Base-by-base conservation (phyloP, 371 early-diverging fungal genomes). In the Lichtheimia ornata region DNA sequence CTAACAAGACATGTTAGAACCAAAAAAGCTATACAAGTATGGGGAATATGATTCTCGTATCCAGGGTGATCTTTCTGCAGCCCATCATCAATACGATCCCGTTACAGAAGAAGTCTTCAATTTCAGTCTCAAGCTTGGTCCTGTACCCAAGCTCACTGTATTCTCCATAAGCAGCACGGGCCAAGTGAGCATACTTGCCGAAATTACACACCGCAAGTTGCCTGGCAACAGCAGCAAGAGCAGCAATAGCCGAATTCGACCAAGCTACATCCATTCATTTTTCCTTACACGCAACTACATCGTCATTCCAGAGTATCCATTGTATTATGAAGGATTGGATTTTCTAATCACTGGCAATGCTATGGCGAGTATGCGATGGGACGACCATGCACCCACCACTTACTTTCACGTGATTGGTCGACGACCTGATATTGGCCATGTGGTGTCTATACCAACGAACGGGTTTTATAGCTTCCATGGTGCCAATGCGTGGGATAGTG, bases 81-180 rank as follows among this genome's bases (percentile, higher is more conserved):
- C 88, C 5, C 85, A 85, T 61, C 85, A 84, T 41, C 79, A 80
- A 41, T 69, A 71, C 11, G 88, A 88, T 58, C 77, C 79, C 3
- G 65, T 64, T 5, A 84, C 84, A 3, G 68, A 72, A 50, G 84
- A 87, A 64, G 62, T 71, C 9, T 76, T 83, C 63, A 80, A 83
- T 42, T 76, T 81, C 62, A 61, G 71, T 1, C n/a, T 67, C 5
- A 35, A 55, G 6, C 15, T 66, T 13, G 58, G 51, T 2, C 50
- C 54, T 13, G 28, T 53, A 6, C 35, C 54, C 14, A 50, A 47
- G 17, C 7, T 64, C 7, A 57, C 28, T 20, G 66, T 66, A 3
- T 66, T 66, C 30, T 40, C 49, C 9, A 54, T 66, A n/a, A 55
- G 17, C 11, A 20, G 44, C 2, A 47, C 53, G 9, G 76, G 76